These are phyloP conservation scores for Microthyrium microscopicum DNA, from an alignment of 2,329 filamentous ascomycete species.

Conservation along the genomic window DNA sequence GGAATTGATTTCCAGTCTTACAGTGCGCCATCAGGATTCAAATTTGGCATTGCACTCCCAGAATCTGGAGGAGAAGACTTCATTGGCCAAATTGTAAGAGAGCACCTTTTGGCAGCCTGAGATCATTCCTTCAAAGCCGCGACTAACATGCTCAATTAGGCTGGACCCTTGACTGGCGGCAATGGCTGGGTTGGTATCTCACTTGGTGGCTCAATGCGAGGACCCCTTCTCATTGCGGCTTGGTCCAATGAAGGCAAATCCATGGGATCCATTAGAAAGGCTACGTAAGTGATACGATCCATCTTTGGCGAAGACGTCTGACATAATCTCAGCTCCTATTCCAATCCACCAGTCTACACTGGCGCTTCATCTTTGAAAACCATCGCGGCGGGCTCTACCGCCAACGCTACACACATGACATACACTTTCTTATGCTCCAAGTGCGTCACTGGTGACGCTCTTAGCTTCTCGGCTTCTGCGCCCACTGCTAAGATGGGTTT, in stretches of 20 bases:
- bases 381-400: background rate
- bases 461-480: background rate
- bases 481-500: background rate
- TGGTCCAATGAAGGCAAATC: background rate
- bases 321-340: no score
- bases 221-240: background rate
- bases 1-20: constrained; percentile 5
- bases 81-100: constrained; percentile 2
- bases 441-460: constrained; percentile 1
- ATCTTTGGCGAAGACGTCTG: no score
- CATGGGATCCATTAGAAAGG: background rate
- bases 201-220: constrained; percentile 1
- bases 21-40: background rate
- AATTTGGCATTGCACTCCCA: constrained; percentile 3
- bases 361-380: background rate
- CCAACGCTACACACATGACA: constrained; percentile 1
- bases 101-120: background rate
- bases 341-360: background rate
- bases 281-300: no score
- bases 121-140: background rate
- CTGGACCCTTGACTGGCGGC: background rate
- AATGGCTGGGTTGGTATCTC: constrained; percentile 2
- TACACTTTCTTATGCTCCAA: constrained; percentile 2
- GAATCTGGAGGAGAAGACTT: background rate
- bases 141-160: background rate